phyloP scores from a whole-genome alignment of 176 grass and related monocot genomes.

The Leersia perrieri region DNA sequence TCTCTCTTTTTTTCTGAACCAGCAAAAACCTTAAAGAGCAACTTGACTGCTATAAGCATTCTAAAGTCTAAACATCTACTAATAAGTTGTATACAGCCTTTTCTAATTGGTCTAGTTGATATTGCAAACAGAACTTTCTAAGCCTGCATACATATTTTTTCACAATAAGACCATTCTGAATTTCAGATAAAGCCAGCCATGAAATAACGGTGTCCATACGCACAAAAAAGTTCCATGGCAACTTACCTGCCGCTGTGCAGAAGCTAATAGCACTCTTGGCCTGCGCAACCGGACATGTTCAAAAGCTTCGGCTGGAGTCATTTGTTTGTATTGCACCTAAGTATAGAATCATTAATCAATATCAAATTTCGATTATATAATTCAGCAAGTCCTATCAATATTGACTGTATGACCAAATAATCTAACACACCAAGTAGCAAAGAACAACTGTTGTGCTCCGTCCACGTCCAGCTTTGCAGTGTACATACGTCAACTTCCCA shows the following conservation, averaged over 20 bases:
- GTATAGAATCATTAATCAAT: background rate
- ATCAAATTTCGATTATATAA: background rate
- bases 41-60: background rate
- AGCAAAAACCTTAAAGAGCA: background rate
- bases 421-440: slow-evolving; percentile 76
- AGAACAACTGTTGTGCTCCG: slow-evolving; percentile 96
- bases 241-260: slow-evolving; percentile 74
- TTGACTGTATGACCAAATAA: slow-evolving; percentile 5
- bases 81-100: background rate
- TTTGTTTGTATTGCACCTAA: slow-evolving; percentile 88
- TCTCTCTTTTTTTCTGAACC: background rate
- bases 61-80: background rate
- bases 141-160: background rate
- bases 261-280: slow-evolving; percentile 82
- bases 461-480: slow-evolving; percentile 99
- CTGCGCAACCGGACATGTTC: slow-evolving; percentile 75
- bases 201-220: background rate
- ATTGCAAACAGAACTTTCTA: background rate
- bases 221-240: background rate
- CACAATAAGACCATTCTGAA: background rate
- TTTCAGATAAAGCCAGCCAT: background rate
- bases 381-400: background rate
- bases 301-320: slow-evolving; percentile 72
- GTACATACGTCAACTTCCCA: slow-evolving; percentile 84
- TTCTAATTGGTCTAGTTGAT: background rate